These are phyloP conservation scores for Tulasnella calospora DNA, from an alignment of 768 basidiomycete species.

Conservation along the genomic window DNA sequence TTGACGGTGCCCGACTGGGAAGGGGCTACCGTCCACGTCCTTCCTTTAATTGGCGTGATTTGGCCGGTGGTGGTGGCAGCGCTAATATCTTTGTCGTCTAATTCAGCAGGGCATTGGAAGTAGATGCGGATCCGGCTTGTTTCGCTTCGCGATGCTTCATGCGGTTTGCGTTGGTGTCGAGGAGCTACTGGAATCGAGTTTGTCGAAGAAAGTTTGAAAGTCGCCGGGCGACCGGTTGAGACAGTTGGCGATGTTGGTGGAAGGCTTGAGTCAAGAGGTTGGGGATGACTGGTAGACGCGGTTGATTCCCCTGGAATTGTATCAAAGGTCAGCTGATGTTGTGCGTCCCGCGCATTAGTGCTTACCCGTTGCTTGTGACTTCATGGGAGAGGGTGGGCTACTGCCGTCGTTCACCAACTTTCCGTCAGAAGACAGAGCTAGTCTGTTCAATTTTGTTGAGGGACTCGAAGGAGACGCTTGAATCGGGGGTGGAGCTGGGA, in stretches of 20 bases:
- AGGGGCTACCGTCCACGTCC: background rate
- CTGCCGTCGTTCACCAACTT: background rate
- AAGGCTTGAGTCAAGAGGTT: background rate
- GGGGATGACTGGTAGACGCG: background rate
- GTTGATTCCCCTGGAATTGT: background rate
- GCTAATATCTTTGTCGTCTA: constrained; percentile 23
- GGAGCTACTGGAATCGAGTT: constrained; percentile 28
- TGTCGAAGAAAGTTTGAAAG: constrained; percentile 23
- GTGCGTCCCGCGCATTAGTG: background rate
- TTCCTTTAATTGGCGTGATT: background rate
- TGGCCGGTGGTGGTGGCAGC: background rate
- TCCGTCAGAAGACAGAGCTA: background rate
- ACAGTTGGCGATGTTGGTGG: constrained; percentile 27
- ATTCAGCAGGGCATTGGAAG: constrained; percentile 75
- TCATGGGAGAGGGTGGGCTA: background rate
- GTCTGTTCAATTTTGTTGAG: background rate
- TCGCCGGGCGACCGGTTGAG: constrained; percentile 28
- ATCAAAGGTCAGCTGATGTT: background rate
- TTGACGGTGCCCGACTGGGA: background rate
- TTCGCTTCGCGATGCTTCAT: constrained; percentile 15
- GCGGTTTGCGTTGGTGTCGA: constrained; percentile 27
- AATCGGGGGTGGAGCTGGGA: constrained; percentile 38
- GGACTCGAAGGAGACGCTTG: constrained; percentile 32
- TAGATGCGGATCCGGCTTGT: constrained; percentile 79
- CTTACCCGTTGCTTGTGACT: background rate